phyloP scores from a whole-genome alignment of 257 asterid genomes.

The Solanum okadae region DNA sequence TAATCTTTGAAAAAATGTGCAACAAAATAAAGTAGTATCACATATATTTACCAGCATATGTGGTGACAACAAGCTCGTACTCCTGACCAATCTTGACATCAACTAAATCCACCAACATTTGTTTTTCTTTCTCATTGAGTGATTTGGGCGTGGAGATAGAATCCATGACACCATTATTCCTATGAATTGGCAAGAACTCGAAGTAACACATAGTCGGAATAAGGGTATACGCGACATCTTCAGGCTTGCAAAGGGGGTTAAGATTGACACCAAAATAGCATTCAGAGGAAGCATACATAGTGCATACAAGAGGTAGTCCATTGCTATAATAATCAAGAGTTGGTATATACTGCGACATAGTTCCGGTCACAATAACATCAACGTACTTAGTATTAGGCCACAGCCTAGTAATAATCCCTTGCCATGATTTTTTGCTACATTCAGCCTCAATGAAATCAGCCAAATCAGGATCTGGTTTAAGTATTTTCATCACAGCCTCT shows the following conservation, averaged over 20 bases:
- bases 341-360: neutral
- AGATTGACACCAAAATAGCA: slow-evolving; percentile 28
- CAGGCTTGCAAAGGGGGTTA: slow-evolving; percentile 29
- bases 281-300: slow-evolving; percentile 20
- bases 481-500: slow-evolving; percentile 18
- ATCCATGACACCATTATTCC: neutral
- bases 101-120: slow-evolving; percentile 27
- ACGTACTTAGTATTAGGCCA: neutral
- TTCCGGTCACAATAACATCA: neutral
- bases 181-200: slow-evolving; percentile 29
- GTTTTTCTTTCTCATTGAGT: neutral
- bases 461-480: neutral
- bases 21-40: neutral
- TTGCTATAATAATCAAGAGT: slow-evolving; percentile 32
- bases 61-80: slow-evolving; percentile 13
- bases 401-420: slow-evolving; percentile 24
- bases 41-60: slow-evolving; percentile 27
- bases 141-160: neutral
- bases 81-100: neutral
- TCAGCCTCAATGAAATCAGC: slow-evolving; percentile 27
- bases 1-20: neutral
- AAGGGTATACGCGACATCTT: slow-evolving; percentile 33
- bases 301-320: slow-evolving; percentile 33
- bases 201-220: slow-evolving; percentile 38
- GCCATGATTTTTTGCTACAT: slow-evolving; percentile 24